phyloP scores from a whole-genome alignment of 2,329 filamentous ascomycete genomes.

The Xylariaceae sp. region DNA sequence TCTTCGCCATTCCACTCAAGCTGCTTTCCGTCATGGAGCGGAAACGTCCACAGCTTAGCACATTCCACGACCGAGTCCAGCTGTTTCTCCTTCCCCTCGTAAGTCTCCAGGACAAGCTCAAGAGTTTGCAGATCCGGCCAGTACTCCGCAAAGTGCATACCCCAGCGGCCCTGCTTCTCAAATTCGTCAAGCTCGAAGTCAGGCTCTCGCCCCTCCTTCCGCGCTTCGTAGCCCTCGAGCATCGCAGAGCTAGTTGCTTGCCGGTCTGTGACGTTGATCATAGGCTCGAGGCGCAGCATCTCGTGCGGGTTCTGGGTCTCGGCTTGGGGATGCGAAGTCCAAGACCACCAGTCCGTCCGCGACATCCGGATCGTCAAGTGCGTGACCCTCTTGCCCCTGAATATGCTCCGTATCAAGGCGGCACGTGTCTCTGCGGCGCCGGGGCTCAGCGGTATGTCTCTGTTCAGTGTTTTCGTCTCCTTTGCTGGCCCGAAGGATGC shows the following conservation, averaged over 20 bases:
- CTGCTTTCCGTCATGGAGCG: conserved; percentile 27
- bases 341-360: conserved; percentile 39
- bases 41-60: conserved; percentile 38
- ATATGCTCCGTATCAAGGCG: conserved; percentile 20
- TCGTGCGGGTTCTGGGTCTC: conserved; percentile 14
- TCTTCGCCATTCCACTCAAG: conserved; percentile 33
- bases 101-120: conserved; percentile 36
- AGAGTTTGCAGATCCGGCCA: conserved; percentile 37
- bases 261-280: conserved; percentile 33
- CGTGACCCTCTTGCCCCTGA: conserved; percentile 32
- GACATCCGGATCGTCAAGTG: conserved; percentile 35
- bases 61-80: conserved; percentile 34
- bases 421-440: conserved; percentile 13
- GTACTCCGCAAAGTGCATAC: conserved; percentile 31
- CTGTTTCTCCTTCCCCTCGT: conserved; percentile 32
- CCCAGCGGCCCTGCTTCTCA: conserved; percentile 36
- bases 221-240: conserved; percentile 33
- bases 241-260: conserved; percentile 28
- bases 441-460: conserved; percentile 10
- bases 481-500: conserved; percentile 27
- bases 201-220: conserved; percentile 31
- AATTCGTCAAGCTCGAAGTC: conserved; percentile 35
- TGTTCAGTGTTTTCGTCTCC: background rate
- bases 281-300: conserved; percentile 35
- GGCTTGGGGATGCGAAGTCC: conserved; percentile 23